Conservation (phyloP, 78 protist species). For the Cavenderia fasciculata region DNA sequence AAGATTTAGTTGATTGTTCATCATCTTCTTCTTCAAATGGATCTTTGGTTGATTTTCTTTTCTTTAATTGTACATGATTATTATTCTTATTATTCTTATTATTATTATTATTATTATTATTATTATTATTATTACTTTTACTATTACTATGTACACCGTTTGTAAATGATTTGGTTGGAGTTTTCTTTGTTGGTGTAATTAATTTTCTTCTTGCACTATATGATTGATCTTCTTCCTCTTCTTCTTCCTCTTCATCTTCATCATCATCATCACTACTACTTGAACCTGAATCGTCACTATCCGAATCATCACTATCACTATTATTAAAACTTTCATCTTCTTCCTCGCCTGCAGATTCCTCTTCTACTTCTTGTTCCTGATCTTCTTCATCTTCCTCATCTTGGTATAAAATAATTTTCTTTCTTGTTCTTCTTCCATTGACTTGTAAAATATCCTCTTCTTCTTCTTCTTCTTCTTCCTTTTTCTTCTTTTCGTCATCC, state of each 20-base stretch:
- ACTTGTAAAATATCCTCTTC: too few relatives aligned
- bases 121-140: too few relatives aligned
- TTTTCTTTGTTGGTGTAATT: background rate
- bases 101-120: too few relatives aligned
- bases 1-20: background rate
- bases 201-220: slow-evolving; percentile 19
- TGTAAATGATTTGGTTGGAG: too few relatives aligned
- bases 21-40: background rate
- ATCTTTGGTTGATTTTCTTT: background rate
- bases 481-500: too few relatives aligned
- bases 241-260: background rate
- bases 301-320: background rate
- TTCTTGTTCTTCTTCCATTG: too few relatives aligned
- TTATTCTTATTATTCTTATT: background rate
- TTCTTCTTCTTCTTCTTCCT: too few relatives aligned
- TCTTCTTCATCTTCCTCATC: background rate
- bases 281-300: background rate
- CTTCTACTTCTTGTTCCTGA: background rate
- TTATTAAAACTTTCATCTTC: background rate
- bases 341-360: background rate
- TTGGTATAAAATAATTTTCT: too few relatives aligned
- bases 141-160: too few relatives aligned
- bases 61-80: background rate
- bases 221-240: background rate
- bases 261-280: background rate